These are phyloP conservation scores for Xylaria sp. DNA, from an alignment of 2,329 filamentous ascomycete genomes.

Conservation along the genomic window DNA sequence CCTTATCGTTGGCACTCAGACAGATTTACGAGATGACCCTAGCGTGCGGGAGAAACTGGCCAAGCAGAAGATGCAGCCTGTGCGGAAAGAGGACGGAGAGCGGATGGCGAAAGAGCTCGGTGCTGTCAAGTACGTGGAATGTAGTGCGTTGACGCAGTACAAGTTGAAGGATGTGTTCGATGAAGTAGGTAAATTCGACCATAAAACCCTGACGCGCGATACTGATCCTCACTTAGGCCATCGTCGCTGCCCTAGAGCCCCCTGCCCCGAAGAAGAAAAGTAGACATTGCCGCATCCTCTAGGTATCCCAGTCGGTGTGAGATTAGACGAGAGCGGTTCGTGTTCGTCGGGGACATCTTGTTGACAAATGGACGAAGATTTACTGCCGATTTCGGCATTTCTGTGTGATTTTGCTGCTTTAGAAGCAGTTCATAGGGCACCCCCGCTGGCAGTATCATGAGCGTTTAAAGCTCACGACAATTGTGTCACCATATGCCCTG, in stretches of 20 bases:
- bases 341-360: constrained; percentile 17
- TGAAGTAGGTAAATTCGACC: constrained; percentile 72
- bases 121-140: constrained; percentile 98
- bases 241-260: constrained; percentile 93
- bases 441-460: constrained; percentile 43
- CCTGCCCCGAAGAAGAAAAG: constrained; percentile 82
- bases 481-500: constrained; percentile 40
- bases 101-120: constrained; percentile 97
- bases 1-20: constrained; percentile 97
- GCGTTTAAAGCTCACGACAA: constrained; percentile 41
- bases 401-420: constrained; percentile 42
- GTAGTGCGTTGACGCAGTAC: constrained; percentile 96
- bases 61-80: constrained; percentile 96
- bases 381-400: constrained; percentile 38
- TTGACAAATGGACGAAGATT: constrained; percentile 16
- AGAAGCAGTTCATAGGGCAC: constrained; percentile 43
- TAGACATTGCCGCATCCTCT: constrained; percentile 78
- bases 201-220: constrained; percentile 31
- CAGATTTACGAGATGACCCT: constrained; percentile 90
- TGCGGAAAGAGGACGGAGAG: constrained; percentile 92
- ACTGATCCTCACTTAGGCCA: constrained; percentile 70
- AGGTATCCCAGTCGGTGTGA: constrained; percentile 43
- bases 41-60: constrained; percentile 89
- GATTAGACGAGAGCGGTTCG: constrained; percentile 24
- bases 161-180: constrained; percentile 99